Percentiles rank a stretch among this genome's conserved stretches.
phyloP scores from a whole-genome alignment of 1,284 basidiomycete species.

The Trametes hirsuta region DNA sequence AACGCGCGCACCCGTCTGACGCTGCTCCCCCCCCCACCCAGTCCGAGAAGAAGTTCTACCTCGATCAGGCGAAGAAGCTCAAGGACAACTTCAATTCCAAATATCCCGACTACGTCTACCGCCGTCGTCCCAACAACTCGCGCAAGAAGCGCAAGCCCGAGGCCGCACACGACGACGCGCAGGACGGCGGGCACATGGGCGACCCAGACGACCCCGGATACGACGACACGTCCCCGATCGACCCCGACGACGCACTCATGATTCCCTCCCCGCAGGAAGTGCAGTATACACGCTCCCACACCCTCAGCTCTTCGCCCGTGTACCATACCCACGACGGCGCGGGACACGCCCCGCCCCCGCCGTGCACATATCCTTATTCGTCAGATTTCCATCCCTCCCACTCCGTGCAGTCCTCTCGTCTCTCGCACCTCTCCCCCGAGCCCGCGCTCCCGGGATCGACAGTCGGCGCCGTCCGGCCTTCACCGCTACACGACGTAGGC shows the following conservation, averaged over 20 bases:
- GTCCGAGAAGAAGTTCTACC: slow-evolving; percentile 82
- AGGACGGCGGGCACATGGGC: slow-evolving; percentile 32
- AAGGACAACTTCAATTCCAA: slow-evolving; percentile 84
- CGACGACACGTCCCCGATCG: slow-evolving; percentile 35
- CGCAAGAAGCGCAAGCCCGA: slow-evolving; percentile 69
- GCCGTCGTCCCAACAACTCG: slow-evolving; percentile 80
- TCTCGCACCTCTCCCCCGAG: slow-evolving; percentile 14
- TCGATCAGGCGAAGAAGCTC: slow-evolving; percentile 79
- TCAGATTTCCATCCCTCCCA: slow-evolving; percentile 25
- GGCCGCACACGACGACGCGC: slow-evolving; percentile 35
- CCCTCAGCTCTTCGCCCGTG: slow-evolving; percentile 20
- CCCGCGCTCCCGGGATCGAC: slow-evolving; percentile 12
- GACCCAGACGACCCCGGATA: slow-evolving; percentile 46
- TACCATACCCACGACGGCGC: slow-evolving; percentile 21
- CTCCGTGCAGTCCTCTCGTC: slow-evolving; percentile 14
- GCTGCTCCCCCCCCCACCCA: slow-evolving; percentile 32
- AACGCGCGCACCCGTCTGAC: neutral
- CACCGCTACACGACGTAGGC: slow-evolving; percentile 23
- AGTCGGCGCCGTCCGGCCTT: slow-evolving; percentile 24
- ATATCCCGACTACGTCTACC: slow-evolving; percentile 87
- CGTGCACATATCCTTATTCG: slow-evolving; percentile 25
- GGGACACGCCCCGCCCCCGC: slow-evolving; percentile 12
- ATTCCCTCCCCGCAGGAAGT: slow-evolving; percentile 24
- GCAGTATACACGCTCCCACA: slow-evolving; percentile 27
- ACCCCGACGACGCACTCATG: slow-evolving; percentile 29